Percentiles rank a stretch among this genome's conserved stretches.
These are phyloP conservation scores for Lagerstroemia fauriei DNA, from an alignment of 441 rosid species.

Conservation along the genomic window DNA sequence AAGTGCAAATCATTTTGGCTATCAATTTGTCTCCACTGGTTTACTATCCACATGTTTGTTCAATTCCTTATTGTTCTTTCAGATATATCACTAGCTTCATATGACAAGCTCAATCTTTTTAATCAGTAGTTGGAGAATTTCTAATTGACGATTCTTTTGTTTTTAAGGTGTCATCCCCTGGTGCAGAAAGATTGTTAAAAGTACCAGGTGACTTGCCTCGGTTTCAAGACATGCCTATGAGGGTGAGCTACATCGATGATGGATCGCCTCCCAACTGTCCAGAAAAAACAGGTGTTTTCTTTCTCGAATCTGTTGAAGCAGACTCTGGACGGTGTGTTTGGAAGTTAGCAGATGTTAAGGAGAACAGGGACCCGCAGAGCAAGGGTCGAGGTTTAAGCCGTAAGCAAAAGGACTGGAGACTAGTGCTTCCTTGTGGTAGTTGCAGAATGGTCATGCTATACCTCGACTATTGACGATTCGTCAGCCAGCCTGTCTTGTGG, in stretches of 20 bases:
- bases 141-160: conserved; percentile 1
- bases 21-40: background rate
- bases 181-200: conserved; percentile 77
- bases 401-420: conserved; percentile 78
- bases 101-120: background rate
- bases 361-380: conserved; percentile 70
- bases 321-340: conserved; percentile 68
- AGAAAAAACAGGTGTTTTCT: conserved; percentile 60
- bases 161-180: conserved; percentile 85
- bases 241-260: conserved; percentile 58
- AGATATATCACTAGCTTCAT: background rate
- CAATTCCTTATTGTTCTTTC: background rate
- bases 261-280: conserved; percentile 32
- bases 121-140: background rate
- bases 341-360: conserved; percentile 84
- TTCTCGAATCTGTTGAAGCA: conserved; percentile 57
- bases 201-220: conserved; percentile 75
- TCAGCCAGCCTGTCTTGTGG: background rate
- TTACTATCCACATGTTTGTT: background rate
- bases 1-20: background rate
- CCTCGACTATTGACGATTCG: conserved; percentile 47
- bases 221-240: conserved; percentile 72
- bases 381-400: conserved; percentile 67
- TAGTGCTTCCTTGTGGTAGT: conserved; percentile 50
- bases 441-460: conserved; percentile 60